These are phyloP conservation scores for Dioscorea zingiberensis DNA, from an alignment of 106 monocot species.

Conservation along the genomic window DNA sequence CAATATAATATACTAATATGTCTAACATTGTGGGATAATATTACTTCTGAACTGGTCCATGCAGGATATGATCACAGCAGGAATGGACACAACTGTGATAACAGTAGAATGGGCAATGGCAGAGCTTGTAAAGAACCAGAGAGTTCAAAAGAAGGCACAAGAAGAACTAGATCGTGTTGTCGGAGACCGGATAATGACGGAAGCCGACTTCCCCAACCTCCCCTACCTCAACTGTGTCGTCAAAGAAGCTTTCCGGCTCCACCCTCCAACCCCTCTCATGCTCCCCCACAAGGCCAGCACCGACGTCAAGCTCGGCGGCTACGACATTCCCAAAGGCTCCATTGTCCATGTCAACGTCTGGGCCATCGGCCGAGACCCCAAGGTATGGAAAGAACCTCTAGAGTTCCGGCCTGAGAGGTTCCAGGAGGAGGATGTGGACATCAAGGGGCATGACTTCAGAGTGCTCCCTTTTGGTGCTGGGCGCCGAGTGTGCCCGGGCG, in stretches of 20 bases:
- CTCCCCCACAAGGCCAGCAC: slow-evolving; percentile 76
- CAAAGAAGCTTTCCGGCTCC: slow-evolving; percentile 88
- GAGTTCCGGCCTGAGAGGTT: slow-evolving; percentile 79
- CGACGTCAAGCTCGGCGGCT: slow-evolving; percentile 65
- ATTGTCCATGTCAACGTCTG: slow-evolving; percentile 85
- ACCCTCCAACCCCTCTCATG: slow-evolving; percentile 93
- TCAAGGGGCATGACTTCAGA: slow-evolving; percentile 81
- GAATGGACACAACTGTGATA: slow-evolving; percentile 94
- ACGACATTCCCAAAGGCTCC: slow-evolving; percentile 74
- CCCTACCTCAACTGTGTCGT: slow-evolving; percentile 76
- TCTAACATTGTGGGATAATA: no score
- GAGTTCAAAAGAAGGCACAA: slow-evolving; percentile 65
- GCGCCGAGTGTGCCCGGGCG: slow-evolving; percentile 80
- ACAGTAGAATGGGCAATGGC: slow-evolving; percentile 94
- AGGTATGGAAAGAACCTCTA: slow-evolving; percentile 64
- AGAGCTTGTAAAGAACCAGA: slow-evolving; percentile 65
- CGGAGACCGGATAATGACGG: slow-evolving; percentile 65
- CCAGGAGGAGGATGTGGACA: slow-evolving; percentile 72
- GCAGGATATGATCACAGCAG: slow-evolving; percentile 96
- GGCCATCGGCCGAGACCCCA: slow-evolving; percentile 78
- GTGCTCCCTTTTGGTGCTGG: slow-evolving; percentile 90
- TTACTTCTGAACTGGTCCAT: no score
- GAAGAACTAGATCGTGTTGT: slow-evolving; percentile 79
- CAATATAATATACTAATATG: no score
- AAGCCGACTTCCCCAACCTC: slow-evolving; percentile 67